Conservation (phyloP, 2,329 filamentous ascomycete species). For the Arachnomyces sp. region DNA sequence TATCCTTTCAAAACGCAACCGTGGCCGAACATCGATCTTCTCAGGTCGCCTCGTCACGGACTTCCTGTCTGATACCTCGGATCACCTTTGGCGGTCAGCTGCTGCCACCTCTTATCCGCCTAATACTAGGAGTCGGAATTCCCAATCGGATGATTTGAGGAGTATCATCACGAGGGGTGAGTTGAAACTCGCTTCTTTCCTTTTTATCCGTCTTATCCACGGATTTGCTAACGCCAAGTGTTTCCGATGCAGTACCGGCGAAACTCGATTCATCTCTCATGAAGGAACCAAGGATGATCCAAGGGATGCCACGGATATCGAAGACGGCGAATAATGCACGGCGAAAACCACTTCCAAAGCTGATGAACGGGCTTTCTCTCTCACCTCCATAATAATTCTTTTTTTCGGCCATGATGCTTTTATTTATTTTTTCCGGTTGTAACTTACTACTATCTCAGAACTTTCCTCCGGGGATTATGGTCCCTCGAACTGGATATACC, state of each 20-base stretch:
- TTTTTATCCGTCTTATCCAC: no score
- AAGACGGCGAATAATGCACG: conserved; percentile 36
- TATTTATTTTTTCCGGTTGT: conserved; percentile 10
- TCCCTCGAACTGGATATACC: no score
- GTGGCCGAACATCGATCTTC: conserved; percentile 52
- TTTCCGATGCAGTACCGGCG: conserved; percentile 62
- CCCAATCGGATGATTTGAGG: conserved; percentile 41
- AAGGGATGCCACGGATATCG: conserved; percentile 66
- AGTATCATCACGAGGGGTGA: conserved; percentile 44
- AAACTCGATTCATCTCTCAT: conserved; percentile 80
- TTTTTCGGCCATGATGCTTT: conserved; percentile 5
- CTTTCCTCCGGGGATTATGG: background rate
- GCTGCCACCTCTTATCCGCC: conserved; percentile 50
- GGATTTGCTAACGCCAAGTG: conserved; percentile 31
- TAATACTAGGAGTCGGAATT: conserved; percentile 41
- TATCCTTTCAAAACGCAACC: conserved; percentile 56
- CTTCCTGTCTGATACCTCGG: conserved; percentile 55
- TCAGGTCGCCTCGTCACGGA: conserved; percentile 42
- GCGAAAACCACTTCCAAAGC: conserved; percentile 35
- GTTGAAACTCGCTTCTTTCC: conserved; percentile 14
- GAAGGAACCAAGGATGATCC: conserved; percentile 84
- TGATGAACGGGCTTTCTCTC: conserved; percentile 32
- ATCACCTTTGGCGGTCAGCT: conserved; percentile 58
- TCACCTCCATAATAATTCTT: conserved; percentile 3
- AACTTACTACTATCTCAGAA: conserved; percentile 8